These are phyloP conservation scores for Elsinoe necatrix DNA, from an alignment of 2,329 filamentous ascomycete species.

Conservation along the genomic window DNA sequence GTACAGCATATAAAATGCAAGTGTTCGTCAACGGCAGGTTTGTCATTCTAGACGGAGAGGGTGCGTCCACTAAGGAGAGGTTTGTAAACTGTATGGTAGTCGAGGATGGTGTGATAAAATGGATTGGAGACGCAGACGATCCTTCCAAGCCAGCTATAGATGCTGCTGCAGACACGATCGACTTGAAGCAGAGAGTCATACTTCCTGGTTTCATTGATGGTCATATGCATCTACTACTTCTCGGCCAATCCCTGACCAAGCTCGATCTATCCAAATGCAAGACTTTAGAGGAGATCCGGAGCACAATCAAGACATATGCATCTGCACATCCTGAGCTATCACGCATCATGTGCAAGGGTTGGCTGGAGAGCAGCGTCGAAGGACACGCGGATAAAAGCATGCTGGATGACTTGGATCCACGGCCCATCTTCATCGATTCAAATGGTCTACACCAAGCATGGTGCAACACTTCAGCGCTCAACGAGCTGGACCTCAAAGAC, in stretches of 20 bases:
- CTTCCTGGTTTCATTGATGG: slow-evolving; percentile 51
- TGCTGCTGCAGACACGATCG: slow-evolving; percentile 21
- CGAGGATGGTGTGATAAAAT: slow-evolving; percentile 33
- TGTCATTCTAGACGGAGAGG: slow-evolving; percentile 13
- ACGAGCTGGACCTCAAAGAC: slow-evolving; percentile 42
- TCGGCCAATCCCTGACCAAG: slow-evolving; percentile 48
- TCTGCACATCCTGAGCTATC: slow-evolving; percentile 37
- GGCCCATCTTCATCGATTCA: slow-evolving; percentile 49
- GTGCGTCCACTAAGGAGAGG: slow-evolving; percentile 12
- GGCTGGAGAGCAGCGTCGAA: slow-evolving; percentile 50
- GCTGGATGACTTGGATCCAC: slow-evolving; percentile 44
- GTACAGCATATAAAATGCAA: no score
- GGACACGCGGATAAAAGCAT: slow-evolving; percentile 42
- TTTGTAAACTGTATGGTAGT: slow-evolving; percentile 34
- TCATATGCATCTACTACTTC: slow-evolving; percentile 49
- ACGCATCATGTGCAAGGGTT: slow-evolving; percentile 46
- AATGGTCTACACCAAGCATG: slow-evolving; percentile 51
- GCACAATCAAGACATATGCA: slow-evolving; percentile 39
- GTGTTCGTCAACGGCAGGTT: slow-evolving; percentile 17
- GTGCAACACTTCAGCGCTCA: slow-evolving; percentile 46
- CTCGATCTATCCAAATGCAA: slow-evolving; percentile 41
- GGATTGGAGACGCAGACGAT: slow-evolving; percentile 33
- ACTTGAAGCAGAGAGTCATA: slow-evolving; percentile 35
- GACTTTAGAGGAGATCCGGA: slow-evolving; percentile 42
- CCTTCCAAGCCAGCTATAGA: slow-evolving; percentile 21